Evolutionary conservation across 495 filamentous ascomycete species (phyloP), one percentile per base, ranked within the genome.

Genomic region (Apodospora peruviana): DNA sequence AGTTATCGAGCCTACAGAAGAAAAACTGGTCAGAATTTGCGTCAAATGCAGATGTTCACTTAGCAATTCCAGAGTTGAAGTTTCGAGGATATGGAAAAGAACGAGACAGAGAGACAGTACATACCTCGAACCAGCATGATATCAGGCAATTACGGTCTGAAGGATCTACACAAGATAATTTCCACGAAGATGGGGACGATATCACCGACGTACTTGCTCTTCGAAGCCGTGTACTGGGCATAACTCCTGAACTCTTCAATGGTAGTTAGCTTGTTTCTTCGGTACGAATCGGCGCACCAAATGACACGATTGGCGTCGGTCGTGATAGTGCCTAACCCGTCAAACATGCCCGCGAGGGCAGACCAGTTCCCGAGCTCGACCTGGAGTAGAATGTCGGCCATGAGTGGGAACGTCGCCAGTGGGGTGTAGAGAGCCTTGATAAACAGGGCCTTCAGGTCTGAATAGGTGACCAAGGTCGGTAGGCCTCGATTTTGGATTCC

Each of bases 171-270:
- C 24, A 45, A 10, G 4, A 45, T 35, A 2, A 2, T 22, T 3
- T 35, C 24, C 24, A 34, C 8, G 19, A 19, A 5, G 24, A 45
- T 45, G 16, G 23, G 43, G 12, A 27, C 29, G 2, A 45, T 14
- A 18, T 45, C 43, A 2, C 43, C 23, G 5, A 45, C 34, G 27
- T 45, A 45, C 43, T 45, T 45, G 43, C 43, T 45, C 27, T 4
- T 34, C 21, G 23, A 32, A 1, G 16, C 5, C 2, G 43, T 35
- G 27, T 4, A 34, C 43, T 45, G 22, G 11, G 18, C 43, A 14
- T 32, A 35, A 3, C 43, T 19, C 23, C 16, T 29, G 24, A 45
- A 45, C 3, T 45, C 27, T 7, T 45, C 43, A 2, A 45, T 2
- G 3, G 43, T 34, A 34, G 23, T 34, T 9, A 45, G 23, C 23